These are phyloP conservation scores for Phialophora chinensis DNA, from an alignment of 2,329 filamentous ascomycete genomes.

Conservation along the genomic window DNA sequence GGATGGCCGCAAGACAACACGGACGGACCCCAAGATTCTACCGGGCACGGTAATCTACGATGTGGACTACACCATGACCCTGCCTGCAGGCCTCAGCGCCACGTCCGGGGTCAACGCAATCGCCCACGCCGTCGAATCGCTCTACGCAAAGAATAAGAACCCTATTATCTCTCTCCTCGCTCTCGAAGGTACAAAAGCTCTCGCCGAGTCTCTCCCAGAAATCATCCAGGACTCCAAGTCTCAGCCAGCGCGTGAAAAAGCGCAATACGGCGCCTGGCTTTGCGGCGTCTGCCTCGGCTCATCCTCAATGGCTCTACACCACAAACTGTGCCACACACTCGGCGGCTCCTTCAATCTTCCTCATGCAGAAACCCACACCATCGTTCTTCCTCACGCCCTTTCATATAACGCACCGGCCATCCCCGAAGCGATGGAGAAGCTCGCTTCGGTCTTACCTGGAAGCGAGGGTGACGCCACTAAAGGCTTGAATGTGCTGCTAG, in stretches of 20 bases:
- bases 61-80: constrained; percentile 65
- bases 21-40: constrained; percentile 63
- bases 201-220: constrained; percentile 60
- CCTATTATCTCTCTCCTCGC: constrained; percentile 66
- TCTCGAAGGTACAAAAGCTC: constrained; percentile 61
- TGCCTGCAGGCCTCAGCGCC: constrained; percentile 60
- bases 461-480: constrained; percentile 64
- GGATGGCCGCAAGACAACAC: constrained; percentile 64
- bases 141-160: constrained; percentile 67
- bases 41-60: constrained; percentile 69
- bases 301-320: constrained; percentile 68
- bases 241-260: constrained; percentile 55
- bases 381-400: constrained; percentile 66
- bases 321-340: constrained; percentile 70
- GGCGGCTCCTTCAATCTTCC: constrained; percentile 69
- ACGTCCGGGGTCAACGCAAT: constrained; percentile 70
- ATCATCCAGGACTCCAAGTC: constrained; percentile 57
- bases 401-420: constrained; percentile 66
- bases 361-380: constrained; percentile 69
- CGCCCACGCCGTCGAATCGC: constrained; percentile 68
- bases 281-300: constrained; percentile 66
- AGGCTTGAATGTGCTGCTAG: constrained; percentile 62
- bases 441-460: constrained; percentile 61
- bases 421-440: constrained; percentile 57
- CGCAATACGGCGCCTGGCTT: constrained; percentile 69